These are phyloP conservation scores for Solanum hybrid DNA, from an alignment of 305 asterid species.

Conservation along the genomic window DNA sequence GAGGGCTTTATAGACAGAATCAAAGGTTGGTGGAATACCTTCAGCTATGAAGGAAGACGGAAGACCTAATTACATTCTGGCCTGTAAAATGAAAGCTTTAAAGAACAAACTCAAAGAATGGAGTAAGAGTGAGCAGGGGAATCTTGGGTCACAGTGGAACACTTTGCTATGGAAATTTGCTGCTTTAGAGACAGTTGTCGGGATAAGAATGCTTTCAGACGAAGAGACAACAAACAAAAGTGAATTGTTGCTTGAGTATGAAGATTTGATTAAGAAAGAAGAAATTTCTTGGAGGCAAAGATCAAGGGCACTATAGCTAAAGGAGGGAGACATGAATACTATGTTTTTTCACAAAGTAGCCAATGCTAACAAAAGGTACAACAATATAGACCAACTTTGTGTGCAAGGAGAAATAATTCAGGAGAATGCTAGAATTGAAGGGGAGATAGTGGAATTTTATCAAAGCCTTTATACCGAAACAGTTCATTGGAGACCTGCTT, in stretches of 20 bases:
- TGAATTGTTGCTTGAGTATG: background rate
- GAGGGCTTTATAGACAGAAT: background rate
- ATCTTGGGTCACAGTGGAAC: background rate
- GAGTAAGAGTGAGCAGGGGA: background rate
- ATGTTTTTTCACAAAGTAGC: background rate
- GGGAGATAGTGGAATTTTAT: background rate
- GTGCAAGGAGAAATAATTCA: background rate
- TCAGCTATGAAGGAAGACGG: background rate
- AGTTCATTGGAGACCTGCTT: background rate
- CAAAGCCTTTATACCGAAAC: background rate
- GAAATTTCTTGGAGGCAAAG: background rate
- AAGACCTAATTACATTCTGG: background rate
- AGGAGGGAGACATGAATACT: background rate
- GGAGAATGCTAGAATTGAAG: background rate
- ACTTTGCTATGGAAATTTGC: background rate
- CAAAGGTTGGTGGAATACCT: background rate
- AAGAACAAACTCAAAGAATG: background rate
- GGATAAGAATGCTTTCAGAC: background rate
- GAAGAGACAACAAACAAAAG: background rate
- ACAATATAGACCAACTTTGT: background rate
- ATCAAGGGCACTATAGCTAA: background rate
- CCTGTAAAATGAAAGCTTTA: background rate
- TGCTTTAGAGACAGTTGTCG: background rate
- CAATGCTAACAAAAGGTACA: background rate
- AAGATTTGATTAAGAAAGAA: background rate